Percentiles rank a stretch among this genome's conserved stretches.
Conservation (phyloP, 768 basidiomycete species). For the Pisolithus albus region DNA sequence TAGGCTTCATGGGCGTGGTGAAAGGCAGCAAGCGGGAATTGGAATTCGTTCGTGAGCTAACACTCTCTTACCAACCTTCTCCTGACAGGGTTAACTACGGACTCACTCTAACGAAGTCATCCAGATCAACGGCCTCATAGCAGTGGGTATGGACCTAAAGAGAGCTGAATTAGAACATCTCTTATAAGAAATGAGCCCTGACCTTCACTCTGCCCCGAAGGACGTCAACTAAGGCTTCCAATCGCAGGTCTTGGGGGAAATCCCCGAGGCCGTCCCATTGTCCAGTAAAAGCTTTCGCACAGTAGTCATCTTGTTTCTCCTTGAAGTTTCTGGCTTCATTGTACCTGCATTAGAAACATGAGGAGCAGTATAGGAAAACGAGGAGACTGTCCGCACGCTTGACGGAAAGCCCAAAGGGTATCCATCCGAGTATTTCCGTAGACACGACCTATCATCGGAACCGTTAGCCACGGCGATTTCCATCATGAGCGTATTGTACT, state of each 20-base stretch:
- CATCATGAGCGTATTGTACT: conserved; percentile 17
- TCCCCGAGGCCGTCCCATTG: conserved; percentile 40
- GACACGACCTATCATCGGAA: conserved; percentile 24
- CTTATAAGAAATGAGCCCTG: too few species aligned
- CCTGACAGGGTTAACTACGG: not conserved
- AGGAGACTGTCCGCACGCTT: conserved; percentile 31
- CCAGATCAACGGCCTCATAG: conserved; percentile 59
- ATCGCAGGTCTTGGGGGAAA: conserved; percentile 65
- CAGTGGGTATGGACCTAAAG: conserved; percentile 35
- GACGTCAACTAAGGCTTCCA: conserved; percentile 66
- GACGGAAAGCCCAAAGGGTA: conserved; percentile 58
- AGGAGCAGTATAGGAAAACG: not conserved
- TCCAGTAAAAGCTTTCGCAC: conserved; percentile 40
- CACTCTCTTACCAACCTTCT: not conserved
- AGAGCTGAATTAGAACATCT: not conserved
- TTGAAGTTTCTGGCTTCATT: conserved; percentile 60
- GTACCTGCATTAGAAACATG: conserved; percentile 32
- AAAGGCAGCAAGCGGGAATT: conserved; percentile 75
- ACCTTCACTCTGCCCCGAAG: conserved; percentile 73
- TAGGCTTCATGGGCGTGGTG: conserved; percentile 89
- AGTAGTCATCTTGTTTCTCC: conserved; percentile 62
- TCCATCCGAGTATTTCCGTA: conserved; percentile 50
- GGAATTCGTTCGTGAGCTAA: conserved; percentile 84
- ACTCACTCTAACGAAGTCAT: conserved; percentile 59
- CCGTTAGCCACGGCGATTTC: too few species aligned